Evolutionary conservation across 495 filamentous ascomycete species (phyloP).

Genomic region (Tuber borchii): DNA sequence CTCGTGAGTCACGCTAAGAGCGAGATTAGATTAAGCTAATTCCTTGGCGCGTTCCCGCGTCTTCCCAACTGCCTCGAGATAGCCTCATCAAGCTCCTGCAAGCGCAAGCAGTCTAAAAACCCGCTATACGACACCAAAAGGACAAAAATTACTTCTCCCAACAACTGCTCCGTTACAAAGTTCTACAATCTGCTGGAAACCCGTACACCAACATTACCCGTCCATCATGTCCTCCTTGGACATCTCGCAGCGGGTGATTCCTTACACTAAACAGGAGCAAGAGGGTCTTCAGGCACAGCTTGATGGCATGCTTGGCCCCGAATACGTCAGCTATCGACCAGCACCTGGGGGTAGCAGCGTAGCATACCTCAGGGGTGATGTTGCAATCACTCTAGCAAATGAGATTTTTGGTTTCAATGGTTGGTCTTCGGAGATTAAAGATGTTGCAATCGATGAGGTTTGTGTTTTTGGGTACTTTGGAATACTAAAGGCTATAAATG

Average conservation of each 20-base stretch:
- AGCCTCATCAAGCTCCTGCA: neutral
- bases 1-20: neutral
- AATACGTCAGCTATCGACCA: conserved; percentile 80
- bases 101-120: neutral
- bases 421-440: conserved; percentile 85
- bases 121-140: neutral
- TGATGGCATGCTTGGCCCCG: conserved; percentile 90
- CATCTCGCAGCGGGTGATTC: neutral
- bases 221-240: neutral
- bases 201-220: neutral
- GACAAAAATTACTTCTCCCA: neutral
- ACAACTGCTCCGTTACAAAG: neutral
- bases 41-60: neutral
- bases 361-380: conserved; percentile 85
- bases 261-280: conserved; percentile 80
- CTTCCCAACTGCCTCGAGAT: neutral
- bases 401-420: conserved; percentile 99
- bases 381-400: conserved; percentile 91
- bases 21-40: neutral
- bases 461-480: neutral
- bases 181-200: neutral
- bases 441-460: conserved; percentile 87
- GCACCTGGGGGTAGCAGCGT: conserved; percentile 77
- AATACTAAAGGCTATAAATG: neutral
- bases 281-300: conserved; percentile 79